A percentile compares a stretch with the other conserved stretches of the same genome.
Evolutionary conservation across 75 land plant species (phyloP).

Genomic region (Pinus taeda): DNA sequence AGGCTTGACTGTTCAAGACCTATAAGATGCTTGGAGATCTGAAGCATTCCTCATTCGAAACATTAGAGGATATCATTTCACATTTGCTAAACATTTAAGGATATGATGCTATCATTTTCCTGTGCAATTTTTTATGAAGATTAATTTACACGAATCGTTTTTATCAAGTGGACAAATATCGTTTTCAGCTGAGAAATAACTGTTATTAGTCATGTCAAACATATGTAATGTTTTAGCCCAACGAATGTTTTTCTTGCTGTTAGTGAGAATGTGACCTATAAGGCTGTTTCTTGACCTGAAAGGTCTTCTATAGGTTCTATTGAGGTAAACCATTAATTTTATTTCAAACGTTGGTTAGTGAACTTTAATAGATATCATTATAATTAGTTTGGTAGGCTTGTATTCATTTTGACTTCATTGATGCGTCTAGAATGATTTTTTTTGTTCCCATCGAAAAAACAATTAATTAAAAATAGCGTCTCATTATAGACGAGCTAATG

Average conservation of each 20-base stretch:
- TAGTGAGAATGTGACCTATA: not conserved
- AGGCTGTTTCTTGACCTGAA: not conserved
- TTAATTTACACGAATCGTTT: not conserved
- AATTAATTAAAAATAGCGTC: too few species aligned
- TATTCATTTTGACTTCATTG: too few species aligned
- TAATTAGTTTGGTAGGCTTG: too few species aligned
- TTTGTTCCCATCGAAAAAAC: too few species aligned
- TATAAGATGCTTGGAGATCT: not conserved
- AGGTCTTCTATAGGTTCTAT: too few species aligned
- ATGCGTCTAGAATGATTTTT: too few species aligned
- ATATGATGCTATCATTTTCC: not conserved
- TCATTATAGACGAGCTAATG: too few species aligned
- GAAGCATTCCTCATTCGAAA: not conserved
- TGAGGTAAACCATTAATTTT: too few species aligned
- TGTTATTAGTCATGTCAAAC: not conserved
- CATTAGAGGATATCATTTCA: not conserved
- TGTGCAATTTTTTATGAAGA: not conserved
- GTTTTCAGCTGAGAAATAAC: too few species aligned
- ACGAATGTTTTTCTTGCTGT: not conserved
- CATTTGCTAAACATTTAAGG: not conserved
- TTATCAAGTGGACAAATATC: not conserved
- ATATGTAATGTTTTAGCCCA: not conserved
- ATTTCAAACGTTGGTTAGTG: too few species aligned
- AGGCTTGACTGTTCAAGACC: not conserved
- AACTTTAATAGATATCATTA: too few species aligned